phyloP scores from a whole-genome alignment of 2,329 filamentous ascomycete genomes.

The Mollisiaceae sp. region DNA sequence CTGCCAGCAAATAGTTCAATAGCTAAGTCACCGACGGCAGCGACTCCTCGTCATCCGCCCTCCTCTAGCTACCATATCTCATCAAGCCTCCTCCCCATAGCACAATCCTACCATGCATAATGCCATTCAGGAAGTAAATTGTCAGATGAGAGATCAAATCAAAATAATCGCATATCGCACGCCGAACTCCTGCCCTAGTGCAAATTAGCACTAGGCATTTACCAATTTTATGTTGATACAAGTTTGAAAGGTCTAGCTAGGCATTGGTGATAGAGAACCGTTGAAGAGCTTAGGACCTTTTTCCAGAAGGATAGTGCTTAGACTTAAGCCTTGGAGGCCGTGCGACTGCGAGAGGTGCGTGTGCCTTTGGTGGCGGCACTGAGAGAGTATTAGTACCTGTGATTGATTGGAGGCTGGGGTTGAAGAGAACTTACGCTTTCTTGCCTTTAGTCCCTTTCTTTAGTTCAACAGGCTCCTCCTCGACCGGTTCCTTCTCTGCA shows the following conservation, averaged over 20 bases:
- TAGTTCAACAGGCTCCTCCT: constrained; percentile 10
- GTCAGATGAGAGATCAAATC: too few species aligned
- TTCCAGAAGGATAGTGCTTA: not conserved
- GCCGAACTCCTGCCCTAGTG: not conserved
- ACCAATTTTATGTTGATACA: too few species aligned
- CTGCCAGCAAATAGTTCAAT: too few species aligned
- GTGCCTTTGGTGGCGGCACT: not conserved
- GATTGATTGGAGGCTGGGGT: not conserved
- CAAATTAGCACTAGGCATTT: too few species aligned
- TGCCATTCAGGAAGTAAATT: too few species aligned
- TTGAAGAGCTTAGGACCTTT: not conserved
- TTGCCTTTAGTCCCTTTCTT: constrained; percentile 17
- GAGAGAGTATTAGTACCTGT: not conserved
- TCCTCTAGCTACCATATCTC: too few species aligned
- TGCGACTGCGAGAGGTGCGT: constrained; percentile 16
- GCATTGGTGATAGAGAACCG: not conserved
- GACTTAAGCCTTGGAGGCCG: constrained; percentile 13
- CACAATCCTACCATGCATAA: too few species aligned
- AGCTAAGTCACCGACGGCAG: too few species aligned
- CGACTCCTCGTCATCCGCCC: too few species aligned
- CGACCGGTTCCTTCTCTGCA: not conserved
- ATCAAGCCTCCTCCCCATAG: too few species aligned
- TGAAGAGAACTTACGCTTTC: constrained; percentile 15
- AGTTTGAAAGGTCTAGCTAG: too few species aligned
- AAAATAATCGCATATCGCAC: not conserved